Evolutionary conservation across 1,284 basidiomycete genomes (phyloP).

Genomic region (Apiotrichum gracile): DNA sequence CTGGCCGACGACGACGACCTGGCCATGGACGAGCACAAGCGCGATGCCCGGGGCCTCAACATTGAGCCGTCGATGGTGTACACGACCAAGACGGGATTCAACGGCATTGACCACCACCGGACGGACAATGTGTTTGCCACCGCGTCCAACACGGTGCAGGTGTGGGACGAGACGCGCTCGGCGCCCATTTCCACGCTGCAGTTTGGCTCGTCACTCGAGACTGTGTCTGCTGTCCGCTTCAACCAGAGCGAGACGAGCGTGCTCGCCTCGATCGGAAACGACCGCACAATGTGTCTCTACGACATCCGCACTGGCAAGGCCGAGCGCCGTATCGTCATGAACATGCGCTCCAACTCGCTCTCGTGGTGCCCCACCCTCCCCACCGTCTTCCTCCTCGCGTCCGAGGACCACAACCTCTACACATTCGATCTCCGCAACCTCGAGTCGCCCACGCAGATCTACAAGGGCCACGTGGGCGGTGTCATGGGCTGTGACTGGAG

Average conservation of each 20-base stretch:
- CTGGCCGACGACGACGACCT: conserved; percentile 44
- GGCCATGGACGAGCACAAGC: conserved; percentile 36
- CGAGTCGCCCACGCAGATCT: conserved; percentile 78
- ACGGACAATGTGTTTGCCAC: conserved; percentile 85
- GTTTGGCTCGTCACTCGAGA: conserved; percentile 78
- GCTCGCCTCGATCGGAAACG: conserved; percentile 85
- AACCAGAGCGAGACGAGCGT: conserved; percentile 91
- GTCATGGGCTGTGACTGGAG: conserved; percentile 91
- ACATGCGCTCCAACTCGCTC: conserved; percentile 81
- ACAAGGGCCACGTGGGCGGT: conserved; percentile 95
- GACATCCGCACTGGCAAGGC: conserved; percentile 95
- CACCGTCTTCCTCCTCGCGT: conserved; percentile 82
- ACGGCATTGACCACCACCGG: conserved; percentile 90
- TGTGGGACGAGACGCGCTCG: conserved; percentile 93
- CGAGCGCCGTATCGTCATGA: conserved; percentile 83
- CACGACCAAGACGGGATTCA: conserved; percentile 77
- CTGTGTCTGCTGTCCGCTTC: conserved; percentile 80
- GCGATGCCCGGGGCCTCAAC: conserved; percentile 34
- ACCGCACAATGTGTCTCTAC: conserved; percentile 92
- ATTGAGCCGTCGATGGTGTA: conserved; percentile 64
- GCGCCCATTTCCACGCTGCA: conserved; percentile 73
- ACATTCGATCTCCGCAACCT: conserved; percentile 94
- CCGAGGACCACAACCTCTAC: conserved; percentile 97
- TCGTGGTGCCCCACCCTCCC: conserved; percentile 96
- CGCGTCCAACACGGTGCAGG: conserved; percentile 84